Base-by-base conservation (phyloP, 257 asterid genomes). In the Solanum appendiculatum region DNA sequence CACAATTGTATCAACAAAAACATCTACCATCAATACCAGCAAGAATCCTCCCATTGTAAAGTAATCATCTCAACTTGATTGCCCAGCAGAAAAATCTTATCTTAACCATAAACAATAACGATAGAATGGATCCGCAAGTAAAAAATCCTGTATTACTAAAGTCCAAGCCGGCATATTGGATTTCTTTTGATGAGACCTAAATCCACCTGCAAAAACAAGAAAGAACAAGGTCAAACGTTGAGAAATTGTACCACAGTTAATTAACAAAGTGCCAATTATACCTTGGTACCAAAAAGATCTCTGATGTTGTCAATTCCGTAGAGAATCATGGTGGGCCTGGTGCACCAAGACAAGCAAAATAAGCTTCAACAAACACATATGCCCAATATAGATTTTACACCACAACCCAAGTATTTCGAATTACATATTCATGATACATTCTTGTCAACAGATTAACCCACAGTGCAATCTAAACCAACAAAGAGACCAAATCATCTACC, bases 221-320 rank as follows among this genome's bases (percentile, higher is more conserved):
- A 34, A 88, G n/a, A 80, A 29, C 6, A 48, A 2, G 27, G 34
- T 86, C 34, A 70, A 34, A 44, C 83, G 37, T 86, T 18, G 86
- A 40, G 25, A 77, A 29, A 54, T 16, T 46, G 4, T 40, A n/a
- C n/a, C 29, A 48, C 14, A 29, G 15, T 34, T 8, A 39, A 78
- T 7, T 33, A 27, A 70, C 9, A 29, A 8, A 25, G 13, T n/a
- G 23, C 58, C 56, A 54, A 36, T 70, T 80, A 77, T 89, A 96
- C 99, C 99, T 96, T 96, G 91, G 93, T 98, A 77, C 99, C 99
- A 15, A 95, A 95, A 92, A 96, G 99, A 89, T 95, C 98, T 95
- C 99, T 91, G 87, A 97, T 97, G 92, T 97, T 95, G 85, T 95
- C 96, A 83, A 94, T 91, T 70, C 98, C 98, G 72, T 97, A 92